Percentiles rank a stretch among this genome's conserved stretches.
Evolutionary conservation across 352 stramenopile genomes (phyloP).

Genomic region (Pythium rhizo-oryzae): DNA sequence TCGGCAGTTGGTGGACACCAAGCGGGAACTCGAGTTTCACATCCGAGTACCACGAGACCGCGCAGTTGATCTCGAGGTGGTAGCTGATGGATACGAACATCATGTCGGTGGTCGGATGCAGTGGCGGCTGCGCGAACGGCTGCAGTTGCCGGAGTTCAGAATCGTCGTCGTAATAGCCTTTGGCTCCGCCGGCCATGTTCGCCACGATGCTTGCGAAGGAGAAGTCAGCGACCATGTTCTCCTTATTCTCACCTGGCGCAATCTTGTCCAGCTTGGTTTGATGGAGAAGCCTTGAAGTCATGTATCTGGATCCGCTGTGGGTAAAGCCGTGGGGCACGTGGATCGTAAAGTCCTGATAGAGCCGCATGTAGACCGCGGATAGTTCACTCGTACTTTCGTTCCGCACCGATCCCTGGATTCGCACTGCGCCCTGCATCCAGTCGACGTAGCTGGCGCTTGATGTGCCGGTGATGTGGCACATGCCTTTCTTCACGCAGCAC

Average conservation of each 20-base stretch:
- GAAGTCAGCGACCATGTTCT: slow-evolving; percentile 15
- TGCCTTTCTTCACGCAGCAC: slow-evolving; percentile 26
- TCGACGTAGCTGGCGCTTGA: slow-evolving; percentile 14
- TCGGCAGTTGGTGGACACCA: not conserved
- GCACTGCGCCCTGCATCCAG: not conserved
- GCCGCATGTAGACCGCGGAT: not conserved
- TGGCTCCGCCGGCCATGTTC: not conserved
- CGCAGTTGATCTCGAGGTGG: slow-evolving; percentile 12
- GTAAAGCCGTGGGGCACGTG: slow-evolving; percentile 12
- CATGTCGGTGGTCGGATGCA: slow-evolving; percentile 8
- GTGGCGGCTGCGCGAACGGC: slow-evolving; percentile 5
- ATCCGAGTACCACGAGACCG: slow-evolving; percentile 2
- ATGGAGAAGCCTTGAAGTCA: not conserved
- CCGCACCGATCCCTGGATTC: slow-evolving; percentile 2
- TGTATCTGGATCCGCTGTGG: not conserved
- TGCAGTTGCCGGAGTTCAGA: slow-evolving; percentile 1
- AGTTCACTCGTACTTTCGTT: slow-evolving; percentile 15
- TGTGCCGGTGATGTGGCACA: not conserved
- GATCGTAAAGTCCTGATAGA: slow-evolving; percentile 18
- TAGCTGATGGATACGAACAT: slow-evolving; percentile 21
- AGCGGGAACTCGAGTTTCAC: slow-evolving; percentile 14
- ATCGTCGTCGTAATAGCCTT: slow-evolving; percentile 2
- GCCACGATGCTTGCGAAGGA: not conserved
- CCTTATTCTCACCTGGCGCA: not conserved
- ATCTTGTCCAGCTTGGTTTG: slow-evolving; percentile 5